These are phyloP conservation scores for Leptographium galeiforme DNA, from an alignment of 2,329 filamentous ascomycete species.

Conservation along the genomic window DNA sequence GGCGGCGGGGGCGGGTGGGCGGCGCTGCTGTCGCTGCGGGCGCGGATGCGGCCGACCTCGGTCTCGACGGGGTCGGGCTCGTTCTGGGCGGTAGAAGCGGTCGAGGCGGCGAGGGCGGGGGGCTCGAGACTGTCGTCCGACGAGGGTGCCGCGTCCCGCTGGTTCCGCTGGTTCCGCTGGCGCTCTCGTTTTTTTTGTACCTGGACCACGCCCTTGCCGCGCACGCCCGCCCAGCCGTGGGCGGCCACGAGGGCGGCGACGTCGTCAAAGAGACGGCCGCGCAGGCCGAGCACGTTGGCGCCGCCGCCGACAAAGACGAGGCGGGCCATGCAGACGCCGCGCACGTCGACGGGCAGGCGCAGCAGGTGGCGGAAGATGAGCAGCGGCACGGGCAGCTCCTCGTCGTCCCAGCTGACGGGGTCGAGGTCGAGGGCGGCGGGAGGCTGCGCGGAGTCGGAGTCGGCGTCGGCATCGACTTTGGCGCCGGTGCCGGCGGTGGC, in stretches of 20 bases:
- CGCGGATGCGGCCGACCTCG: conserved; percentile 30
- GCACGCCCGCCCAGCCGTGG: conserved; percentile 65
- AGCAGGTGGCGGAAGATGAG: conserved; percentile 67
- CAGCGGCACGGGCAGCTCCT: conserved; percentile 66
- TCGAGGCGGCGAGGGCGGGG: conserved; percentile 16
- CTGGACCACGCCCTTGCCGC: conserved; percentile 52
- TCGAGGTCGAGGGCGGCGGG: conserved; percentile 15
- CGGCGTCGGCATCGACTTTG: background rate
- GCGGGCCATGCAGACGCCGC: conserved; percentile 75
- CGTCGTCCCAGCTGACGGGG: conserved; percentile 59
- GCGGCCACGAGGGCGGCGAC: conserved; percentile 51
- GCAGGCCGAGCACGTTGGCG: conserved; percentile 66
- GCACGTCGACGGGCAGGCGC: conserved; percentile 65
- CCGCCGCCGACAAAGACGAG: conserved; percentile 78
- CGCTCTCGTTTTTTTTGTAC: conserved; percentile 32
- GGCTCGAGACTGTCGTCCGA: conserved; percentile 12
- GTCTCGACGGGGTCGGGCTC: conserved; percentile 46
- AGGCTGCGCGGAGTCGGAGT: conserved; percentile 11
- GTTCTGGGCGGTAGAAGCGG: conserved; percentile 27
- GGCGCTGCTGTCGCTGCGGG: conserved; percentile 14
- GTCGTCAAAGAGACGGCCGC: conserved; percentile 63
- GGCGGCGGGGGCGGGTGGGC: background rate
- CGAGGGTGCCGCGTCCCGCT: background rate
- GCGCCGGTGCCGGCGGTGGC: background rate
- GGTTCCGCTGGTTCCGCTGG: background rate